Evolutionary conservation across 179 eudicot species (phyloP).

Genomic region (Actinidia arguta): DNA sequence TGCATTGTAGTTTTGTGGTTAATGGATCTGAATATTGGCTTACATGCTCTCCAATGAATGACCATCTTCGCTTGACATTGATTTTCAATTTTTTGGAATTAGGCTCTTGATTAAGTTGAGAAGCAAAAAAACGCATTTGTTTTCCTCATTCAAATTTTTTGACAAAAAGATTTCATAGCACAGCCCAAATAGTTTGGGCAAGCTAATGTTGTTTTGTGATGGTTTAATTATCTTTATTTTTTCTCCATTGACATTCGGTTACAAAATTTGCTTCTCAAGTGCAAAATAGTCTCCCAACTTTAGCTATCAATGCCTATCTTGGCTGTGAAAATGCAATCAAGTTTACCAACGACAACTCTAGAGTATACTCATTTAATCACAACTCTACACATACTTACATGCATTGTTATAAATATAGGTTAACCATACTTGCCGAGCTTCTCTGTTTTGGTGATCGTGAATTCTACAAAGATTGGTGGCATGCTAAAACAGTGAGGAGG

Average conservation of each 20-base stretch:
- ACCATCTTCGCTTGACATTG: background rate
- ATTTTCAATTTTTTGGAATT: background rate
- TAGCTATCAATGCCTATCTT: background rate
- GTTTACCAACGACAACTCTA: background rate
- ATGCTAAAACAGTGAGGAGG: slow-evolving; percentile 96
- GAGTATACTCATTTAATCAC: background rate
- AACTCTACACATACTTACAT: slow-evolving; percentile 17
- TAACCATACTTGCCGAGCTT: slow-evolving; percentile 95
- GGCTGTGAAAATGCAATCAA: background rate
- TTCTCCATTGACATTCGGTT: too few species aligned
- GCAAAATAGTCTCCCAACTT: background rate
- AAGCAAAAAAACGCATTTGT: background rate
- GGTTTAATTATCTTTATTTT: too few species aligned
- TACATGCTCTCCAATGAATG: background rate
- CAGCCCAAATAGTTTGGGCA: too few species aligned
- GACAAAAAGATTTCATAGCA: too few species aligned
- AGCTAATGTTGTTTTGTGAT: too few species aligned
- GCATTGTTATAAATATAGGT: slow-evolving; percentile 50
- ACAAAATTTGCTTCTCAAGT: background rate
- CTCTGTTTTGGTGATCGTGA: slow-evolving; percentile 97
- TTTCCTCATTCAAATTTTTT: too few species aligned
- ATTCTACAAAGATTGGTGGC: slow-evolving; percentile 99
- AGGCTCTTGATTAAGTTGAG: background rate
- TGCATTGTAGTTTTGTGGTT: background rate
- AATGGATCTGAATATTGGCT: background rate